Evolutionary conservation across 2,329 filamentous ascomycete species (phyloP).

Genomic region (Clonostachys rosea): DNA sequence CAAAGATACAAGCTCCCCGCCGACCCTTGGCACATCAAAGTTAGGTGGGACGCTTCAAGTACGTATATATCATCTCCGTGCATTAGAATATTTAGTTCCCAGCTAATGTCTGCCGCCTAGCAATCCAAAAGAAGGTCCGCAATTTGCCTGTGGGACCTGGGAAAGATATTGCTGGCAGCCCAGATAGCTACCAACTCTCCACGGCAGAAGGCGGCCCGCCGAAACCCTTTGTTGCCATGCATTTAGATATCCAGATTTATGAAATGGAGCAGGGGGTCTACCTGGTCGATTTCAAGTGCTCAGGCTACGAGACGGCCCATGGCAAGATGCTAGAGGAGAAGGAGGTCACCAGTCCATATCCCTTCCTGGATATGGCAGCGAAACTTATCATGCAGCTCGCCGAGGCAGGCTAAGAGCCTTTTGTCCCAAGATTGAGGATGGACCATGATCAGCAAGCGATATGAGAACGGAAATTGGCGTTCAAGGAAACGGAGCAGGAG

Average conservation of each 20-base stretch:
- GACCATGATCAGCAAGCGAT: neutral
- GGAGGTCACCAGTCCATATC: conserved; percentile 91
- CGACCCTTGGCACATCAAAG: conserved; percentile 91
- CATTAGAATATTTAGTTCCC: too few species aligned
- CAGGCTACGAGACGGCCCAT: conserved; percentile 81
- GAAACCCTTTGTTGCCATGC: conserved; percentile 72
- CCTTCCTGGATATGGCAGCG: conserved; percentile 90
- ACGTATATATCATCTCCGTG: conserved; percentile 32
- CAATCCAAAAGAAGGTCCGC: neutral
- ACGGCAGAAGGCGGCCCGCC: conserved; percentile 13
- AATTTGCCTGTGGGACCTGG: neutral
- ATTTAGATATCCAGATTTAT: conserved; percentile 94
- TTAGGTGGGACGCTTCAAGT: conserved; percentile 82
- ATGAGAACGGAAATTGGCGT: neutral
- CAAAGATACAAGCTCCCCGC: conserved; percentile 80
- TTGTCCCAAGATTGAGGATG: conserved; percentile 2
- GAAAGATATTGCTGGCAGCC: conserved; percentile 6
- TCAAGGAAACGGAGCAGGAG: neutral
- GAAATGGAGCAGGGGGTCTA: conserved; percentile 90
- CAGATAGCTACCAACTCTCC: conserved; percentile 32
- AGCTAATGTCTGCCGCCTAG: neutral
- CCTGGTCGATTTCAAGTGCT: conserved; percentile 97
- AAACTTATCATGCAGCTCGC: conserved; percentile 90
- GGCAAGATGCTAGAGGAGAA: conserved; percentile 82
- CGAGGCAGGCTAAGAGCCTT: conserved; percentile 56